Conservation (phyloP, 2,329 filamentous ascomycete species). For the Botrytis pseudocinerea region DNA sequence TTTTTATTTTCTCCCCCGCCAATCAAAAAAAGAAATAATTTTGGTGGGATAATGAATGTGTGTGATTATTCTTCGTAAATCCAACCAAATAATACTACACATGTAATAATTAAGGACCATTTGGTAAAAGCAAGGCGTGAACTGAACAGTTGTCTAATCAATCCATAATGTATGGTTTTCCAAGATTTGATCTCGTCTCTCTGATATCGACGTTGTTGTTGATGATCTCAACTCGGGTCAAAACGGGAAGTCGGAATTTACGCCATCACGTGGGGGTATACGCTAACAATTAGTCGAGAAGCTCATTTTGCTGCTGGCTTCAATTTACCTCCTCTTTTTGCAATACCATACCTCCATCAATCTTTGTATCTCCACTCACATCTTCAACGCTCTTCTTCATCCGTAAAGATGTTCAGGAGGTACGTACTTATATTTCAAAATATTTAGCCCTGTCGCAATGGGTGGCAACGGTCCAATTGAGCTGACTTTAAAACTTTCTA, state of each 20-base stretch:
- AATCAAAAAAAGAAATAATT: neutral
- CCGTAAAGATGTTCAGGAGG: slow-evolving; percentile 82
- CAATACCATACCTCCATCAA: slow-evolving; percentile 44
- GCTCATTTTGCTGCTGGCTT: slow-evolving; percentile 30
- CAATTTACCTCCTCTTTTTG: slow-evolving; percentile 24
- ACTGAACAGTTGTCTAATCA: neutral
- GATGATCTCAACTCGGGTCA: slow-evolving; percentile 18
- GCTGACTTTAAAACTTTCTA: slow-evolving; percentile 45
- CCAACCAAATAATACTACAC: neutral
- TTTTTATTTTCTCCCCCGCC: neutral
- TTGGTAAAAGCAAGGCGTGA: neutral
- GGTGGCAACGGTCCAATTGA: slow-evolving; percentile 47
- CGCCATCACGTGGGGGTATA: slow-evolving; percentile 24
- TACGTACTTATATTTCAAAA: slow-evolving; percentile 51
- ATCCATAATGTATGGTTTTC: neutral
- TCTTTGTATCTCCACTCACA: slow-evolving; percentile 56
- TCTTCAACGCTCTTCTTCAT: slow-evolving; percentile 65
- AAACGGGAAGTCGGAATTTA: slow-evolving; percentile 20
- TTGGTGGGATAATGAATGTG: neutral
- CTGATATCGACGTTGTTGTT: slow-evolving; percentile 5
- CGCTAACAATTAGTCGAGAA: slow-evolving; percentile 43
- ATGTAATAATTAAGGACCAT: neutral
- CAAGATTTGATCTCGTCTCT: neutral
- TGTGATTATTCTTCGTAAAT: neutral
- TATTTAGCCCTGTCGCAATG: slow-evolving; percentile 25